Percentiles rank a stretch among this genome's conserved stretches.
Evolutionary conservation across 495 filamentous ascomycete species (phyloP).

Genomic region (Neurospora tetrasperma): DNA sequence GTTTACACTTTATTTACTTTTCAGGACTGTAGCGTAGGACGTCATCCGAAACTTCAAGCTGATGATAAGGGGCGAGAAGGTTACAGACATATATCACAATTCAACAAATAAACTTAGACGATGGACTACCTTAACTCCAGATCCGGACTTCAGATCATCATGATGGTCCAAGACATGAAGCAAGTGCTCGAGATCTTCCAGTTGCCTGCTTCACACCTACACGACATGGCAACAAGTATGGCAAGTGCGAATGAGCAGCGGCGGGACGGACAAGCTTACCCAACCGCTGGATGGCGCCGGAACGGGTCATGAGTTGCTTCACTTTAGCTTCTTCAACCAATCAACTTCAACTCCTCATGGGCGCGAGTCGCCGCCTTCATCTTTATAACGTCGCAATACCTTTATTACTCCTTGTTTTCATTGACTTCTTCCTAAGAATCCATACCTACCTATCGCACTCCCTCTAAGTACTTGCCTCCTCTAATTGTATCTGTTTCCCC

Average conservation of each 20-base stretch:
- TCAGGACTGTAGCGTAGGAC: not conserved
- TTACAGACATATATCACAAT: not conserved
- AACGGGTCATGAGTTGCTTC: not conserved
- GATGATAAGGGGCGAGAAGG: not conserved
- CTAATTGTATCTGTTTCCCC: not conserved
- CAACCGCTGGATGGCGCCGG: not conserved
- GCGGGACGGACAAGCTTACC: not conserved
- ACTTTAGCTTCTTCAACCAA: not conserved
- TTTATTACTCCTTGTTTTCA: not conserved
- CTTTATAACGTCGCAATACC: not conserved
- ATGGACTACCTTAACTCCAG: not conserved
- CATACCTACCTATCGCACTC: not conserved
- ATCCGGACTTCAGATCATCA: not conserved
- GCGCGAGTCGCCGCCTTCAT: not conserved
- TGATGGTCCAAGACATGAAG: not conserved
- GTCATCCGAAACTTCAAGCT: not conserved
- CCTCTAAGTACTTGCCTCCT: not conserved
- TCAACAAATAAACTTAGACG: not conserved
- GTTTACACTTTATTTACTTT: not conserved
- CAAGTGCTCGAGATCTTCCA: not conserved
- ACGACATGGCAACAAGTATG: not conserved
- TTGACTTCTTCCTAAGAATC: not conserved
- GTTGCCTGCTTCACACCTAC: not conserved
- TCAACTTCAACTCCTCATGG: slow-evolving; percentile 2
- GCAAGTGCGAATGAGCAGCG: not conserved